Conservation (phyloP, 345 rosid genomes). For the Murraya koenigii region DNA sequence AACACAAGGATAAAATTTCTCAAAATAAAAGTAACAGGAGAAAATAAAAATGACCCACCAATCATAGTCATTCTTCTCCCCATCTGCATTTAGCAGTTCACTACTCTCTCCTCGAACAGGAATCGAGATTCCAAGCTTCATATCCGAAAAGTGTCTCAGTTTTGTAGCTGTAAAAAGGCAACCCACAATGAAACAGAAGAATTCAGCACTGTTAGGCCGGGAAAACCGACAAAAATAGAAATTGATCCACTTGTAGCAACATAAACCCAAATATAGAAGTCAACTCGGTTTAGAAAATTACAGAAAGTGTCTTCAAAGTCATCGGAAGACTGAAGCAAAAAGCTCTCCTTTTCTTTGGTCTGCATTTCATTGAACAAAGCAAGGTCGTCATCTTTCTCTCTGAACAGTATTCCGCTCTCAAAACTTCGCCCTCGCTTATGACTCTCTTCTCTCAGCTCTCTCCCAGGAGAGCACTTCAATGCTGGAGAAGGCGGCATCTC, state of each 20-base stretch:
- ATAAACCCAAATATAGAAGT: conserved; percentile 7
- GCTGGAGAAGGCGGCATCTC: conserved; percentile 95
- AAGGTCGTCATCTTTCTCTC: conserved; percentile 85
- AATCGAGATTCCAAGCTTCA: conserved; percentile 60
- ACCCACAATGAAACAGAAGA: conserved; percentile 21
- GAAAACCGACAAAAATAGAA: conserved; percentile 10
- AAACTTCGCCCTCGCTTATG: conserved; percentile 77
- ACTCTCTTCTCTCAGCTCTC: conserved; percentile 53
- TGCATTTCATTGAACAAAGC: conserved; percentile 89
- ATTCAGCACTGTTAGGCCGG: conserved; percentile 15
- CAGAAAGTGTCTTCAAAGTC: conserved; percentile 84
- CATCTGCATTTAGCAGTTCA: conserved; percentile 76
- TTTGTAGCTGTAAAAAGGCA: conserved; percentile 58
- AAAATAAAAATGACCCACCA: conserved; percentile 54
- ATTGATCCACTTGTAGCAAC: not conserved
- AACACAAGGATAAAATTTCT: not conserved
- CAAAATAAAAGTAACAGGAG: not conserved
- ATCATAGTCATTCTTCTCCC: conserved; percentile 94
- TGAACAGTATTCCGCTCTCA: conserved; percentile 59
- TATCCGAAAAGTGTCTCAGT: conserved; percentile 76
- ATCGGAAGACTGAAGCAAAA: conserved; percentile 78
- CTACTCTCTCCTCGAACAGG: conserved; percentile 90
- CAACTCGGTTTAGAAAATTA: conserved; percentile 41
- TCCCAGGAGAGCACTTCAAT: conserved; percentile 69
- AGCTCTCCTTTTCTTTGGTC: conserved; percentile 72